These are phyloP conservation scores for Quercus dentata DNA, from an alignment of 306 rosid species.

Conservation along the genomic window DNA sequence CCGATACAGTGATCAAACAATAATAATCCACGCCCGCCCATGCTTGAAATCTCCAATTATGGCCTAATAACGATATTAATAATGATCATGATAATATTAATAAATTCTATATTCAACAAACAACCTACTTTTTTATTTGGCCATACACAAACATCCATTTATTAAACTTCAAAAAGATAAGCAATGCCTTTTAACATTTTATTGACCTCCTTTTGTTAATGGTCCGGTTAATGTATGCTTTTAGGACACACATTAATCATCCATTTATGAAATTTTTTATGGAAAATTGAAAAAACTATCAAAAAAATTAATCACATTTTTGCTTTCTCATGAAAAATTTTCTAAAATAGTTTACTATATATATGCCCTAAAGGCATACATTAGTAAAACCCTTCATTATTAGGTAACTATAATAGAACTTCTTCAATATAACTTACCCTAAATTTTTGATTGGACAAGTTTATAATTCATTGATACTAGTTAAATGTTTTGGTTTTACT, in stretches of 20 bases:
- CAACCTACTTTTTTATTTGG: not conserved
- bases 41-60: conserved; percentile 33
- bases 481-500: not conserved
- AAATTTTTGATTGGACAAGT: conserved; percentile 16
- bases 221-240: too few relatives aligned
- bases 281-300: too few relatives aligned
- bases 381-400: too few relatives aligned
- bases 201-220: conserved; percentile 22
- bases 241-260: too few relatives aligned
- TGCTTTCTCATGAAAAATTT: accelerated
- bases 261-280: too few relatives aligned
- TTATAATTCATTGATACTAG: conserved; percentile 19
- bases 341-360: too few relatives aligned
- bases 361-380: too few relatives aligned
- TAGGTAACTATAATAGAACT: conserved; percentile 26
- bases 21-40: conserved; percentile 32
- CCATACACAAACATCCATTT: not conserved
- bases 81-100: conserved; percentile 35
- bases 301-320: too few relatives aligned
- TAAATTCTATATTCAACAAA: not conserved
- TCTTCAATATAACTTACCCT: not conserved
- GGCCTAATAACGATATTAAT: conserved; percentile 36
- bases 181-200: not conserved
- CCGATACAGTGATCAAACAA: conserved; percentile 45
- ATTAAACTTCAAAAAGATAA: conserved; percentile 18